Conservation (phyloP, 257 asterid species). For the Cinchona pubescens region DNA sequence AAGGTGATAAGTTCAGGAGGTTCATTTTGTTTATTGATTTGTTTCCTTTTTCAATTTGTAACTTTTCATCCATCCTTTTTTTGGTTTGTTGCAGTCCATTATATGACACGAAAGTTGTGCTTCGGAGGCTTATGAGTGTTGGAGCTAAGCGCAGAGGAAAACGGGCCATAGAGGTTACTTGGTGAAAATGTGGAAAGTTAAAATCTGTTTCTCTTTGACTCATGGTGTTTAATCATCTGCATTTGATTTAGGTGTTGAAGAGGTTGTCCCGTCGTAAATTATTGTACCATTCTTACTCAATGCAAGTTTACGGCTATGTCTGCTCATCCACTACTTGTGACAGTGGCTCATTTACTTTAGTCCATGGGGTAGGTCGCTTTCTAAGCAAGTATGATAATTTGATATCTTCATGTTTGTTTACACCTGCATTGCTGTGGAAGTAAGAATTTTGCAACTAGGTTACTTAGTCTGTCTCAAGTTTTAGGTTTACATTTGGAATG, state of each 20-base stretch:
- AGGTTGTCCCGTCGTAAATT: constrained; percentile 62
- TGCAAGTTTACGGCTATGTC: constrained; percentile 94
- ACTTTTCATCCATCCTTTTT: neutral
- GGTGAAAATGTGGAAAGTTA: constrained; percentile 5
- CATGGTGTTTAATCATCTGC: constrained; percentile 14
- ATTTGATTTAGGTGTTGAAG: constrained; percentile 65
- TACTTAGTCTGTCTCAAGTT: neutral
- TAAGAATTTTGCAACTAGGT: too few relatives aligned
- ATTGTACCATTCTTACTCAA: constrained; percentile 82
- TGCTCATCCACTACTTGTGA: constrained; percentile 61
- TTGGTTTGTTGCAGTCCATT: constrained; percentile 61
- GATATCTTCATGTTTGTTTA: neutral
- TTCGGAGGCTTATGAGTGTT: constrained; percentile 53
- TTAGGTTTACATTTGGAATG: neutral
- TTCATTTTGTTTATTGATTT: neutral
- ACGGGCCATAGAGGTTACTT: constrained; percentile 79
- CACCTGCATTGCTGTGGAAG: neutral
- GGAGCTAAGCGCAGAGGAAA: constrained; percentile 92
- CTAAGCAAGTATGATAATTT: neutral
- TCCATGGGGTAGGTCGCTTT: constrained; percentile 69
- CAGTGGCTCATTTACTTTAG: constrained; percentile 63
- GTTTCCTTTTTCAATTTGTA: neutral
- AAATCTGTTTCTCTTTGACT: neutral
- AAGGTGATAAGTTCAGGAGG: neutral
- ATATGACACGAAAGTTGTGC: constrained; percentile 71